Evolutionary conservation across 2,329 filamentous ascomycete species (phyloP), one percentile per base, ranked within the genome.

Genomic region (Pseudocercospora crystallina): DNA sequence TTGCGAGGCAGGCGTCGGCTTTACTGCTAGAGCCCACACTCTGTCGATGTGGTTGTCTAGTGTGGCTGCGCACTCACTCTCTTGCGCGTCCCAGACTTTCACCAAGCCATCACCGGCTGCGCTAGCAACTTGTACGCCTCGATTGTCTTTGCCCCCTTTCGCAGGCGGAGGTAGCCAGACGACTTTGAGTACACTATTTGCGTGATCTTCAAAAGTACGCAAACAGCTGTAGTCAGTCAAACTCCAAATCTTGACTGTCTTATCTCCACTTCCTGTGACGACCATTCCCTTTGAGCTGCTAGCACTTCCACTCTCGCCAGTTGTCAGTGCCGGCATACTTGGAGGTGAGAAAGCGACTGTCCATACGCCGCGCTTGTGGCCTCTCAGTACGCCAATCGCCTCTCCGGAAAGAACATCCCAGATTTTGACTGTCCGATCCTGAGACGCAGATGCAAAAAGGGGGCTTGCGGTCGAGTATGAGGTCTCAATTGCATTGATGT

Each of bases 1-100:
- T 1, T 50, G 48, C 2, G 55, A 37, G 5, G 54, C 29, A 13
- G 56, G 43, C 32, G 77, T 65, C 39, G 86, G 79, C 67, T 92
- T 80, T 9, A 89, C 83, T 4, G 89, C 83, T 13, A 97, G 76
- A 0, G 90, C 90, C 91, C 91, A 96, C 1, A 97, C 91, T 50
- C 94, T 84, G 71, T 99, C 94, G 62, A 90, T 90, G 70, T 99
- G 94, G 71, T 97, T 97, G 72, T 99, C 94, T 4, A 99, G 80
- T 0, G 94, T 99, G 58, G 87, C 87, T 60, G 91, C 89, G 2
- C 85, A 79, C 70, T 97, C 94, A 40, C 91, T 90, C 1, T 81
- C 85, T 65, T 87, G 86, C 10, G 88, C 87, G 61, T 96, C 89
- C 94, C 94, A 99, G 30, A 99, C 83, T 72, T 97, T 99, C 51